Percentiles rank a stretch among this genome's conserved stretches.
Conservation (phyloP, 208 protist species). For the Tritrichomonas musculus region DNA sequence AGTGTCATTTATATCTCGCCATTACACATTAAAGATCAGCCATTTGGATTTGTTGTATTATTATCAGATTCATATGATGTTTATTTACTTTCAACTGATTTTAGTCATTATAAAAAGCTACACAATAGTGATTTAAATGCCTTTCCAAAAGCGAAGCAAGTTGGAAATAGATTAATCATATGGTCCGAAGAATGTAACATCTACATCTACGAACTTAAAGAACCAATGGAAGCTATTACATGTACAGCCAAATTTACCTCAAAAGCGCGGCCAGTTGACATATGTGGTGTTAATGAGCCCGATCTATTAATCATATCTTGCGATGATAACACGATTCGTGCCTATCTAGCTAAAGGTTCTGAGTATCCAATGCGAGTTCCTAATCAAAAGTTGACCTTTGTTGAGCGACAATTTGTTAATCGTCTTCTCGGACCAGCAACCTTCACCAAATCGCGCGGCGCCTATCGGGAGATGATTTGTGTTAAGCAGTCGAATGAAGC, state of each 20-base stretch:
- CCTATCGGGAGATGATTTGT: not conserved
- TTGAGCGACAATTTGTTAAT: not conserved
- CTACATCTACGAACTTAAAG: not conserved
- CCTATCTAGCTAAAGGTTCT: not conserved
- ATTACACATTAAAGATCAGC: not conserved
- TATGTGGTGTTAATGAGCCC: not conserved
- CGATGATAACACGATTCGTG: not conserved
- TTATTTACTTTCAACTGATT: not conserved
- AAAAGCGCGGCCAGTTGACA: not conserved
- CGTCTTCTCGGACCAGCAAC: not conserved
- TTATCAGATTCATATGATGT: not conserved
- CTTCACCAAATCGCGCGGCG: not conserved
- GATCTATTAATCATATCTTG: not conserved
- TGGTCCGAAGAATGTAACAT: not conserved
- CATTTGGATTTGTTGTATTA: not conserved
- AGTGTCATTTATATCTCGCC: not conserved
- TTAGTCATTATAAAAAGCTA: not conserved
- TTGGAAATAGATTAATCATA: not conserved
- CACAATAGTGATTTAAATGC: not conserved
- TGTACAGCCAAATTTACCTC: not conserved
- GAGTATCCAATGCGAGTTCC: not conserved
- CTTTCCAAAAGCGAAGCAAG: not conserved
- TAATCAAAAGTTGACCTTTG: not conserved
- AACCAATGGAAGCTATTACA: not conserved
- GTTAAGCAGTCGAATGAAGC: not conserved